Evolutionary conservation across 2,329 filamentous ascomycete species (phyloP).

Genomic region (Ceratocystiopsis minuta): DNA sequence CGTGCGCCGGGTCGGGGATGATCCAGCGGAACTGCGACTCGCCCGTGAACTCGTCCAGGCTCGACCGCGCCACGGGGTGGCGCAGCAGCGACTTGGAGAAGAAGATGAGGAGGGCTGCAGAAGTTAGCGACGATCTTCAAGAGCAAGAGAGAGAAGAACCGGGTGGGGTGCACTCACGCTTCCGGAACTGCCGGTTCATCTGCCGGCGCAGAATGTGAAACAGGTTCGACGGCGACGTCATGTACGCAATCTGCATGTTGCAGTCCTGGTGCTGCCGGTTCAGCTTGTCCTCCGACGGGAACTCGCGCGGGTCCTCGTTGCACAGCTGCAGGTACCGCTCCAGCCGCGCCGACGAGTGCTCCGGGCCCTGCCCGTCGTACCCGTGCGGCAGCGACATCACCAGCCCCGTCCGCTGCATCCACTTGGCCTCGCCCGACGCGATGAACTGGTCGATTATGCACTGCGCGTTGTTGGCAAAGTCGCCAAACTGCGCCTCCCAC

Average conservation of each 20-base stretch:
- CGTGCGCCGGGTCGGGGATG: conserved; percentile 76
- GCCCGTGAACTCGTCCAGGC: conserved; percentile 77
- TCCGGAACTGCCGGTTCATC: conserved; percentile 98
- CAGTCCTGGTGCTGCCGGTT: conserved; percentile 97
- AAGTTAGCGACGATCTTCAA: background rate
- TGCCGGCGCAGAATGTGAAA: conserved; percentile 95
- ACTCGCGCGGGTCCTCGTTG: conserved; percentile 92
- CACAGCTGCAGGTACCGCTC: conserved; percentile 94
- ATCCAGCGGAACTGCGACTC: conserved; percentile 95
- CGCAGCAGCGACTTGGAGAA: conserved; percentile 95
- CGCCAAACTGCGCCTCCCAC: conserved; percentile 99
- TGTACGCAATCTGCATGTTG: conserved; percentile 97
- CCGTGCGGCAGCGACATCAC: conserved; percentile 94
- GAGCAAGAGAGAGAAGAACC: background rate
- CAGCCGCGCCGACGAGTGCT: conserved; percentile 93
- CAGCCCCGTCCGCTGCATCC: conserved; percentile 93
- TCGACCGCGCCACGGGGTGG: conserved; percentile 78
- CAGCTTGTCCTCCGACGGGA: conserved; percentile 74
- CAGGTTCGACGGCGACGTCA: conserved; percentile 88
- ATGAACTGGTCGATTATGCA: conserved; percentile 99
- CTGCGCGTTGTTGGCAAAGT: conserved; percentile 98
- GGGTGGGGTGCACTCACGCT: conserved; percentile 47
- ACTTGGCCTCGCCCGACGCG: conserved; percentile 92
- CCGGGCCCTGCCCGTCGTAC: conserved; percentile 94
- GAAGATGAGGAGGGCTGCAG: conserved; percentile 74